A percentile compares a stretch with the other conserved stretches of the same genome.
Conservation (phyloP, 371 early-diverging fungal species). For the Zychaea mexicana region DNA sequence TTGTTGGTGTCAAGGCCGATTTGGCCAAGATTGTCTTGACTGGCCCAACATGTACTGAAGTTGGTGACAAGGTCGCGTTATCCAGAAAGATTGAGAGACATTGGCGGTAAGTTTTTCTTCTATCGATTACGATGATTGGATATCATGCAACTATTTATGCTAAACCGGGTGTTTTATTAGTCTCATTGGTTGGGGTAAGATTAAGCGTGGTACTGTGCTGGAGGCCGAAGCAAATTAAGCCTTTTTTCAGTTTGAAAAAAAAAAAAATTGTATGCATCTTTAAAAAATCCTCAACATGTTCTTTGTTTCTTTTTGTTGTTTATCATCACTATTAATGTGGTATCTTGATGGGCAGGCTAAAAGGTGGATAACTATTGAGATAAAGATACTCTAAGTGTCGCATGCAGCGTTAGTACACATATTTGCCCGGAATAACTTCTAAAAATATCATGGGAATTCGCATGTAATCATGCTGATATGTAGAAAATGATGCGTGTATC, state of each 20-base stretch:
- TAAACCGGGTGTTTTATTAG: constrained; percentile 32
- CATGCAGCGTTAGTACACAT: too few relatives aligned
- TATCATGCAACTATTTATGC: not conserved
- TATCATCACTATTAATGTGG: too few relatives aligned
- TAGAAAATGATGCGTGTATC: too few relatives aligned
- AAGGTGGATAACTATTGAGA: too few relatives aligned
- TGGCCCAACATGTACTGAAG: constrained; percentile 97
- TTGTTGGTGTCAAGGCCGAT: constrained; percentile 92
- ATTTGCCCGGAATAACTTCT: too few relatives aligned
- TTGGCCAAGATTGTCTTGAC: constrained; percentile 94
- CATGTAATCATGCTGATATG: too few relatives aligned
- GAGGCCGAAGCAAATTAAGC: constrained; percentile 63
- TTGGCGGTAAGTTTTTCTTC: constrained; percentile 84
- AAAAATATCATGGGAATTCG: too few relatives aligned
- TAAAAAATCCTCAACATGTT: too few relatives aligned
- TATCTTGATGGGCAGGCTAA: too few relatives aligned
- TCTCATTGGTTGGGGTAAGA: constrained; percentile 98
- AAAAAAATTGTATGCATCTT: too few relatives aligned
- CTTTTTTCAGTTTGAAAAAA: not conserved
- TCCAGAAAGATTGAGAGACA: constrained; percentile 98
- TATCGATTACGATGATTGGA: not conserved
- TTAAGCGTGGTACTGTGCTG: constrained; percentile 87
- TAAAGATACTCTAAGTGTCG: too few relatives aligned
- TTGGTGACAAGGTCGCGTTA: constrained; percentile 98
- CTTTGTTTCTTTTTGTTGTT: not conserved